Percentiles rank a stretch among this genome's conserved stretches.
phyloP scores from a whole-genome alignment of 345 rosid genomes.

The Linum trigynum region DNA sequence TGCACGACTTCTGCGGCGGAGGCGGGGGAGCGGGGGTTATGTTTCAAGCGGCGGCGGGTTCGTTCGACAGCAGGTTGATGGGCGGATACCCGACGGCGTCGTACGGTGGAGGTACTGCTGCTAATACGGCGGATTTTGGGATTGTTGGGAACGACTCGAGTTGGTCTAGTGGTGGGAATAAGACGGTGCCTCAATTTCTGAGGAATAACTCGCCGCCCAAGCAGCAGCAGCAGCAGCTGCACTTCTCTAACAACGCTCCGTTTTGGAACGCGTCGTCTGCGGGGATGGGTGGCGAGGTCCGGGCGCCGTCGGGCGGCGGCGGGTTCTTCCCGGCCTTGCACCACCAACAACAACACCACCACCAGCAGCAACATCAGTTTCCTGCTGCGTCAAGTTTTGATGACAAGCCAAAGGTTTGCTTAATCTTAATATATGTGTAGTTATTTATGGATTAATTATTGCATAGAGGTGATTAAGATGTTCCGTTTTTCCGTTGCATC shows the following conservation, averaged over 20 bases:
- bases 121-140: constrained; percentile 20
- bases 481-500: neutral
- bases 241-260: constrained; percentile 83
- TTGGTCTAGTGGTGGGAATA: constrained; percentile 29
- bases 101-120: constrained; percentile 9
- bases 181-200: constrained; percentile 45
- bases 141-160: constrained; percentile 21
- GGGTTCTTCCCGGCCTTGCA: constrained; percentile 40
- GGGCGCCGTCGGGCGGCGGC: constrained; percentile 18
- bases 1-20: constrained; percentile 41
- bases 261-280: constrained; percentile 71
- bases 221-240: constrained; percentile 53
- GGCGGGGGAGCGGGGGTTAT: constrained; percentile 33
- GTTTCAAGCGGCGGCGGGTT: constrained; percentile 39
- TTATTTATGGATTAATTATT: neutral
- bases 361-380: constrained; percentile 36
- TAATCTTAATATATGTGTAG: neutral
- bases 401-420: constrained; percentile 28
- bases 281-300: constrained; percentile 35
- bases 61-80: constrained; percentile 29
- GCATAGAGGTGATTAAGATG: neutral
- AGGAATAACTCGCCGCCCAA: constrained; percentile 53
- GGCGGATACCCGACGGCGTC: constrained; percentile 8
- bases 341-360: constrained; percentile 29
- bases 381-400: constrained; percentile 29